Evolutionary conservation across 2,329 filamentous ascomycete genomes (phyloP), one percentile per base, ranked within the genome.

Genomic region (Sporothrix protearum): DNA sequence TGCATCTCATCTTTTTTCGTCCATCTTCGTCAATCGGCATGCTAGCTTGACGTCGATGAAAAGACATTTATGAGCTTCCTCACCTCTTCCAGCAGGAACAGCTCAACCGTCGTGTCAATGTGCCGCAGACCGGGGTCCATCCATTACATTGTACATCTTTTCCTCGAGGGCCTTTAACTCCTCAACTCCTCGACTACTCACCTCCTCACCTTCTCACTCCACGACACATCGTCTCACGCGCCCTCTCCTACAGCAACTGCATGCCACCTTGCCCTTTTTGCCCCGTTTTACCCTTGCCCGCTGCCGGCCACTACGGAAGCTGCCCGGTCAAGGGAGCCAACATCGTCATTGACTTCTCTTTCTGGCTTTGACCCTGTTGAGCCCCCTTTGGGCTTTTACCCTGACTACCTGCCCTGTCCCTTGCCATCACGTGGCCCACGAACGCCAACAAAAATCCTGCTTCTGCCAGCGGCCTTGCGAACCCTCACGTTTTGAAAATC

Each of bases 281-380:
- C 5, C 39, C 10, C 39, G n/a, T 36, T 8, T 63, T 42, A 16
- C 59, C 59, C 36, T 4, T 63, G 25, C 59, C 57, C 57, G 57
- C 16, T 33, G 10, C n/a, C 59, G 59, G 57, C 33, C 57, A 61
- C 0, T 19, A 47, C 25, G 39, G 5, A 36, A 49, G 30, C 39
- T 42, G 28, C 39, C 61, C 61, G 59, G 61, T 45, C 33, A 63
- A 63, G 42, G 9, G 36, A 53, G 16, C 53, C 64, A 25, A 66
- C 64, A 22, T 51, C 45, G 64, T 67, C 64, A 67, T 67, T 36
- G 64, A 67, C 64, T 51, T 67, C 25, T 25, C 19, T 28, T 19
- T 22, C n/a, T 25, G 42, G 42, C 42, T 47, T 47, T 47, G 42
- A 47, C 42, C 42, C 14, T 19, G 10, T 33, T 30, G 28, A 30